These are phyloP conservation scores for Aspergillus brasiliensis DNA, from an alignment of 2,329 filamentous ascomycete species.

Conservation along the genomic window DNA sequence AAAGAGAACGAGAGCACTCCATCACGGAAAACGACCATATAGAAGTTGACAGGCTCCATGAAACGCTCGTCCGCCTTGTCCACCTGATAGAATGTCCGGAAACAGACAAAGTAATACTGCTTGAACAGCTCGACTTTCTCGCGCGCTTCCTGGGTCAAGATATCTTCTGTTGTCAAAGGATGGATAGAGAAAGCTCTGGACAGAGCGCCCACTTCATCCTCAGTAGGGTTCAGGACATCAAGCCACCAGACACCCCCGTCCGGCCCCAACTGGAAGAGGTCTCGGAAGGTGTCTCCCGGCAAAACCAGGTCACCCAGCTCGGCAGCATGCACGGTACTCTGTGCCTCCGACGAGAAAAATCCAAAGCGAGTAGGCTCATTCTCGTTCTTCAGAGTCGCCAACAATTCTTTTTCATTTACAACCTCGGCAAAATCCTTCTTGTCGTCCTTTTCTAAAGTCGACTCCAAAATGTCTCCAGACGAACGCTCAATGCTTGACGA, in stretches of 20 bases:
- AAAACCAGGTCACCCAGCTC: slow-evolving; percentile 86
- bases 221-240: slow-evolving; percentile 86
- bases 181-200: slow-evolving; percentile 96
- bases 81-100: slow-evolving; percentile 86
- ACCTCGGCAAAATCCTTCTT: slow-evolving; percentile 35
- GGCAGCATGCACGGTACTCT: slow-evolving; percentile 87
- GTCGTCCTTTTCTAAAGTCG: slow-evolving; percentile 27
- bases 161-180: slow-evolving; percentile 93
- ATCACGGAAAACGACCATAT: slow-evolving; percentile 94
- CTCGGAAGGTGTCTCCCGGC: slow-evolving; percentile 84
- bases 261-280: slow-evolving; percentile 73
- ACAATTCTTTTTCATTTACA: slow-evolving; percentile 36
- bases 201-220: slow-evolving; percentile 83
- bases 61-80: slow-evolving; percentile 79
- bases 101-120: slow-evolving; percentile 97
- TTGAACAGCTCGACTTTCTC: slow-evolving; percentile 99
- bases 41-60: slow-evolving; percentile 93
- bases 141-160: slow-evolving; percentile 89
- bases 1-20: slow-evolving; percentile 96
- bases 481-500: slow-evolving; percentile 29
- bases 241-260: slow-evolving; percentile 96
- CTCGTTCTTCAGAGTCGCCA: slow-evolving; percentile 43
- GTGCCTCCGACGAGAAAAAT: slow-evolving; percentile 94
- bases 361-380: slow-evolving; percentile 80
- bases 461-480: slow-evolving; percentile 34